Conservation (phyloP, 768 basidiomycete species). For the Cytidiella melzeri region DNA sequence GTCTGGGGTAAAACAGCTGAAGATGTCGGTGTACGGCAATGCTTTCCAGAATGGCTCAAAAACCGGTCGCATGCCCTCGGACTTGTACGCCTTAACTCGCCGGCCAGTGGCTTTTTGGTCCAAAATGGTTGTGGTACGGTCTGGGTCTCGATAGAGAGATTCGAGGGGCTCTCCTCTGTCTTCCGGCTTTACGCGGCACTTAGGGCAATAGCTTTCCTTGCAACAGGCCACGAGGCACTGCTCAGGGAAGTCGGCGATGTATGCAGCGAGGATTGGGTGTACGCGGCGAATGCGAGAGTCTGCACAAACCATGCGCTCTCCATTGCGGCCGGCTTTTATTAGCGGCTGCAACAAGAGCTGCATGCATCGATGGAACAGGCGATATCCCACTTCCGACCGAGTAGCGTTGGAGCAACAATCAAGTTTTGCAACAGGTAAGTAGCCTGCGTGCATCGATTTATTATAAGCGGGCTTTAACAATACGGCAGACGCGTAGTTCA, state of each 20-base stretch:
- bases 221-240: too few relatives aligned
- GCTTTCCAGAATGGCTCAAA: slow-evolving; percentile 25
- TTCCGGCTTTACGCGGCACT: neutral
- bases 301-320: slow-evolving; percentile 12
- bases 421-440: slow-evolving; percentile 18
- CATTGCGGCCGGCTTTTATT: slow-evolving; percentile 6
- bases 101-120: neutral
- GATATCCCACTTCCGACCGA: neutral
- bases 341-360: slow-evolving; percentile 6
- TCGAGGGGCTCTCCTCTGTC: slow-evolving; percentile 1
- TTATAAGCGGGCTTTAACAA: too few relatives aligned
- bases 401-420: slow-evolving; percentile 5
- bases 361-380: slow-evolving; percentile 19
- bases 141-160: neutral
- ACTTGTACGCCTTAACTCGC: slow-evolving; percentile 1
- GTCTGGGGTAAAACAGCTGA: slow-evolving; percentile 29
- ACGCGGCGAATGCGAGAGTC: slow-evolving; percentile 13
- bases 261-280: too few relatives aligned
- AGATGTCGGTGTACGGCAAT: slow-evolving; percentile 35
- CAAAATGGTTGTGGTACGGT: neutral
- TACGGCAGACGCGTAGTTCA: too few relatives aligned
- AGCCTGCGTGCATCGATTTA: too few relatives aligned
- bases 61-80: slow-evolving; percentile 5
- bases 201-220: slow-evolving; percentile 7
- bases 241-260: slow-evolving; percentile 20